Conservation (phyloP, 306 rosid genomes). For the Castanea mollissima region DNA sequence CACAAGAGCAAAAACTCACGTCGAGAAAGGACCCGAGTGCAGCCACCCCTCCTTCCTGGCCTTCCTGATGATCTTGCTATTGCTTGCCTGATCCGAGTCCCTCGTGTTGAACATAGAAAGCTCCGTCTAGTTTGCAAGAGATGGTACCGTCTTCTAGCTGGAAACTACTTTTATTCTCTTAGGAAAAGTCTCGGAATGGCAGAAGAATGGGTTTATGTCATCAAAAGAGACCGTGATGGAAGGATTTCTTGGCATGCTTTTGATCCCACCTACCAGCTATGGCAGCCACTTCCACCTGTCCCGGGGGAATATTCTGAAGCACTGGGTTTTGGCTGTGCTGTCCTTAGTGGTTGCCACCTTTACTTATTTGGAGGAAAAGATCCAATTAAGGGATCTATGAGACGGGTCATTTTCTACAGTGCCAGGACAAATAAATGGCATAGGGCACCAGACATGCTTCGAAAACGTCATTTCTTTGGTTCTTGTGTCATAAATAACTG, state of each 20-base stretch:
- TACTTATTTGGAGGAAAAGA: conserved; percentile 97
- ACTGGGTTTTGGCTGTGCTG: conserved; percentile 96
- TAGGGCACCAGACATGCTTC: conserved; percentile 96
- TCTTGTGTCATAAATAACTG: conserved; percentile 95
- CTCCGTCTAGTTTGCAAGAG: conserved; percentile 94
- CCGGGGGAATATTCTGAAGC: conserved; percentile 96
- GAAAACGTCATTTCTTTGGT: conserved; percentile 92
- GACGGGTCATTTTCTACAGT: conserved; percentile 93
- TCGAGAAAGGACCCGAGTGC: conserved; percentile 79
- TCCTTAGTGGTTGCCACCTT: conserved; percentile 95
- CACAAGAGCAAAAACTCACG: conserved; percentile 75
- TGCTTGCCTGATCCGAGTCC: conserved; percentile 94
- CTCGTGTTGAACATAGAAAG: conserved; percentile 86
- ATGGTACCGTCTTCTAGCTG: conserved; percentile 89
- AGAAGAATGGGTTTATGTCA: conserved; percentile 98
- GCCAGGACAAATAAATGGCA: conserved; percentile 98
- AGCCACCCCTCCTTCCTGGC: conserved; percentile 95
- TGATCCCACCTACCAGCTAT: conserved; percentile 91
- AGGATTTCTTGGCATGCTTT: conserved; percentile 95
- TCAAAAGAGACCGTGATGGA: conserved; percentile 95
- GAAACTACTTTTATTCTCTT: conserved; percentile 91
- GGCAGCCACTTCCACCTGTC: conserved; percentile 99
- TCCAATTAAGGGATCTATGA: conserved; percentile 86
- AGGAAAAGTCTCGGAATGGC: conserved; percentile 98
- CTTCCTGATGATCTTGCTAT: conserved; percentile 99